These are phyloP conservation scores for Pseudopithomyces maydicus DNA, from an alignment of 2,329 filamentous ascomycete species.

Conservation along the genomic window DNA sequence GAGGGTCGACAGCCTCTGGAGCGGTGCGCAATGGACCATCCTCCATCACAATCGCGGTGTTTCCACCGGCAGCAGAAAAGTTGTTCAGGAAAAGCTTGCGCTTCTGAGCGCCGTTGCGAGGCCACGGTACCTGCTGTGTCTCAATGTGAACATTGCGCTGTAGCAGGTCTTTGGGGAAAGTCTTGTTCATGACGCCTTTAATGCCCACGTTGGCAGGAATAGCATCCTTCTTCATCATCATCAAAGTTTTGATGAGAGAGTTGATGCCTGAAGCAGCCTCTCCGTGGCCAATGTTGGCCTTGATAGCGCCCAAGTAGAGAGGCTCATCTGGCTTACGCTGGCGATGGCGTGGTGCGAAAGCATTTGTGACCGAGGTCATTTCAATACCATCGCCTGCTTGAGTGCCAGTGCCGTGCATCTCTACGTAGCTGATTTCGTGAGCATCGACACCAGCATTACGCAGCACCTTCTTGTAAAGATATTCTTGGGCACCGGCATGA, in stretches of 20 bases:
- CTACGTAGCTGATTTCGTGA: conserved; percentile 78
- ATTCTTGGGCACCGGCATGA: conserved; percentile 75
- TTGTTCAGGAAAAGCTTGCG: conserved; percentile 59
- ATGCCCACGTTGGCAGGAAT: conserved; percentile 62
- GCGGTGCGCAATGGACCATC: conserved; percentile 53
- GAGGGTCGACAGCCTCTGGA: conserved; percentile 50
- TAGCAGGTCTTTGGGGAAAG: conserved; percentile 57
- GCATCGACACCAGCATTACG: conserved; percentile 76
- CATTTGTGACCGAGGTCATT: conserved; percentile 74
- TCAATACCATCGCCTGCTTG: conserved; percentile 84
- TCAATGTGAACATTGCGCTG: conserved; percentile 60
- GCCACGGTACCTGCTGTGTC: conserved; percentile 51
- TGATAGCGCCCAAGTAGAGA: conserved; percentile 60
- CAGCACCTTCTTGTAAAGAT: conserved; percentile 72
- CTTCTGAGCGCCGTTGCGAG: conserved; percentile 54
- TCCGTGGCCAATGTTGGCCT: conserved; percentile 61
- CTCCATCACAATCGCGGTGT: conserved; percentile 58
- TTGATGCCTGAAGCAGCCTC: conserved; percentile 62
- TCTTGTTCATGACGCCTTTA: conserved; percentile 61
- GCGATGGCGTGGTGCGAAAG: conserved; percentile 62
- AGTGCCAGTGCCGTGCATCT: conserved; percentile 89
- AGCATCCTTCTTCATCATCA: conserved; percentile 60
- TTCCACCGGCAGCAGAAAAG: conserved; percentile 60
- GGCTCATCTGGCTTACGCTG: conserved; percentile 56
- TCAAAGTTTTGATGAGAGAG: conserved; percentile 57